A percentile compares a stretch with the other conserved stretches of the same genome.
Evolutionary conservation across 768 basidiomycete species (phyloP).

Genomic region (Gymnopilus junonius): DNA sequence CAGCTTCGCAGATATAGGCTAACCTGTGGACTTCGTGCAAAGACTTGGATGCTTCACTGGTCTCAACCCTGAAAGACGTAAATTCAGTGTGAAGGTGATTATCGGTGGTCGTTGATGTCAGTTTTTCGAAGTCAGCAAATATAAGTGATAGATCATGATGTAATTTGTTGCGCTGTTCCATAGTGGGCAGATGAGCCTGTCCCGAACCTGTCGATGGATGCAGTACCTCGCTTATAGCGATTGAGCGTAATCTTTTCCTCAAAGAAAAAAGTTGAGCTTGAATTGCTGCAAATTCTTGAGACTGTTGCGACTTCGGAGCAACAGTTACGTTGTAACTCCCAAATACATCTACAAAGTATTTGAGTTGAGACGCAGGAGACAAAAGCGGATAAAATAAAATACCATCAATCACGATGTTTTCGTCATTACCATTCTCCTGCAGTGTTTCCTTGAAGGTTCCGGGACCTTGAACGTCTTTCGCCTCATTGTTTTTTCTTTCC

Average conservation of each 20-base stretch:
- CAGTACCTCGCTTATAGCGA: slow-evolving; percentile 60
- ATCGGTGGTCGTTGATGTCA: slow-evolving; percentile 50
- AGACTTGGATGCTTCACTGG: slow-evolving; percentile 53
- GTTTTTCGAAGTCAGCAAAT: slow-evolving; percentile 43
- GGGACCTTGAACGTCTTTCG: not conserved
- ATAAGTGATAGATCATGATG: slow-evolving; percentile 51
- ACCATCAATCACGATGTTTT: slow-evolving; percentile 1
- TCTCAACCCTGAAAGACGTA: slow-evolving; percentile 61
- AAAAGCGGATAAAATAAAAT: slow-evolving; percentile 13
- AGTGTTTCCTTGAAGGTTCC: not conserved
- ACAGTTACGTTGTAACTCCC: slow-evolving; percentile 44
- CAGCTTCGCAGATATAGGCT: slow-evolving; percentile 51
- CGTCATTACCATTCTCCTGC: not conserved
- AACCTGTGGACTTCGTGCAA: slow-evolving; percentile 58
- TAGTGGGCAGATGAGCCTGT: slow-evolving; percentile 53
- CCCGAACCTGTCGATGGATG: slow-evolving; percentile 44
- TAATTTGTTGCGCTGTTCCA: slow-evolving; percentile 51
- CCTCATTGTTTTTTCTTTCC: not conserved
- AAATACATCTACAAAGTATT: slow-evolving; percentile 53
- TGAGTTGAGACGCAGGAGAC: not conserved
- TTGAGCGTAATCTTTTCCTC: slow-evolving; percentile 62
- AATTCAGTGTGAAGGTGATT: slow-evolving; percentile 57
- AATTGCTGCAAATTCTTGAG: slow-evolving; percentile 47
- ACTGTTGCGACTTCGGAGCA: slow-evolving; percentile 32
- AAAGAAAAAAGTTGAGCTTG: slow-evolving; percentile 55